phyloP scores from a whole-genome alignment of 2,329 filamentous ascomycete genomes.

The Aspergillus candidus region DNA sequence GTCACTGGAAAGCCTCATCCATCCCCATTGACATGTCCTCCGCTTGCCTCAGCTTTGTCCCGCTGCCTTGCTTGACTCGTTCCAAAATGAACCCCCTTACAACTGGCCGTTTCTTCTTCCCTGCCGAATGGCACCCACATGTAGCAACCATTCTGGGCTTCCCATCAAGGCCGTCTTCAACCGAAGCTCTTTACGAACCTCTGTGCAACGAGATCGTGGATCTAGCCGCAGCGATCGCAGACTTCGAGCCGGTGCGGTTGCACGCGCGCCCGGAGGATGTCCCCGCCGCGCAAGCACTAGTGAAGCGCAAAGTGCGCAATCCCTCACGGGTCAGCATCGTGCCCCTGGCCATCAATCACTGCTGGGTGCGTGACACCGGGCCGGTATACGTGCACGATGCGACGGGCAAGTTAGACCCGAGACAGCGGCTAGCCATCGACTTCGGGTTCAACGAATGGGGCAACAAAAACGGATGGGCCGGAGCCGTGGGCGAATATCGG shows the following conservation, averaged over 20 bases:
- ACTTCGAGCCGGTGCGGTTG: constrained; percentile 29
- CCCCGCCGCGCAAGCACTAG: constrained; percentile 8
- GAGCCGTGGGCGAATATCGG: constrained; percentile 6
- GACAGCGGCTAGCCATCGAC: constrained; percentile 10
- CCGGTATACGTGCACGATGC: constrained; percentile 13
- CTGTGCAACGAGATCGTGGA: constrained; percentile 22
- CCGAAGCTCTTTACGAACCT: constrained; percentile 14
- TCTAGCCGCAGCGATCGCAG: constrained; percentile 22
- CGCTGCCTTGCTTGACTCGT: no score
- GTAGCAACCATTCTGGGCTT: constrained; percentile 24
- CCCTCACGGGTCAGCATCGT: constrained; percentile 10
- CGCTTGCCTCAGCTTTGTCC: no score
- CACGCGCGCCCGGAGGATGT: constrained; percentile 22
- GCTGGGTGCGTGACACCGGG: constrained; percentile 16
- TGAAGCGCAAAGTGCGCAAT: constrained; percentile 2
- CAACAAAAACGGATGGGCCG: constrained; percentile 11
- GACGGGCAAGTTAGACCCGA: constrained; percentile 3
- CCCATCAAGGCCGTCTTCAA: constrained; percentile 19
- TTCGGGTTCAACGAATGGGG: constrained; percentile 20
- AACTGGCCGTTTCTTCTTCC: constrained; percentile 3
- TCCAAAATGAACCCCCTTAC: no score
- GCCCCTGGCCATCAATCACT: constrained; percentile 14
- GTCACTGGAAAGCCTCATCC: no score
- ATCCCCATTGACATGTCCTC: no score
- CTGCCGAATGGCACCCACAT: constrained; percentile 19